Conservation (phyloP, 1,284 basidiomycete species). For the Moesziomyces sp. region DNA sequence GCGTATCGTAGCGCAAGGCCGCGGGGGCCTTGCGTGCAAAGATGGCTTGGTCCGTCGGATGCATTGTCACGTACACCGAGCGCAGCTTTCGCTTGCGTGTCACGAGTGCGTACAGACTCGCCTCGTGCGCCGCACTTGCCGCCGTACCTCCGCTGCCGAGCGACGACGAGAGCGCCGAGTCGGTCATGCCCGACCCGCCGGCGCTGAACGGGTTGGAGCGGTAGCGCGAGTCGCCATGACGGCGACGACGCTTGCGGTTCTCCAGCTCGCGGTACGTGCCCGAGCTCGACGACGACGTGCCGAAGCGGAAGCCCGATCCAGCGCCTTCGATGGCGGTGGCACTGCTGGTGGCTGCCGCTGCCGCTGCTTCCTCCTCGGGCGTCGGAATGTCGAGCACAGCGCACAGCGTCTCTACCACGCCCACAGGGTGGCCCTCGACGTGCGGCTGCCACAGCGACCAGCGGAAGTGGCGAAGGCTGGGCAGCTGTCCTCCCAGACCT, state of each 20-base stretch:
- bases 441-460: slow-evolving; percentile 56
- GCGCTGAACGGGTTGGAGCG: slow-evolving; percentile 39
- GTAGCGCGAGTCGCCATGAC: slow-evolving; percentile 35
- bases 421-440: slow-evolving; percentile 48
- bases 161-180: slow-evolving; percentile 32
- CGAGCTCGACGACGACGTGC: slow-evolving; percentile 33
- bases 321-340: slow-evolving; percentile 21
- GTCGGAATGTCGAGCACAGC: slow-evolving; percentile 48
- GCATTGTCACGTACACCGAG: slow-evolving; percentile 45
- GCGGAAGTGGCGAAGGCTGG: slow-evolving; percentile 46
- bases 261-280: slow-evolving; percentile 43
- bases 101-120: slow-evolving; percentile 39
- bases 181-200: slow-evolving; percentile 27
- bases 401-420: slow-evolving; percentile 48
- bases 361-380: slow-evolving; percentile 38
- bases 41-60: slow-evolving; percentile 47
- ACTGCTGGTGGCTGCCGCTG: slow-evolving; percentile 24
- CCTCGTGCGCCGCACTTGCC: slow-evolving; percentile 29
- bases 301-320: slow-evolving; percentile 34
- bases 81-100: slow-evolving; percentile 47
- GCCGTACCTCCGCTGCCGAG: slow-evolving; percentile 19
- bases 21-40: slow-evolving; percentile 46
- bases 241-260: slow-evolving; percentile 33
- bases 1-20: slow-evolving; percentile 31
- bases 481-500: slow-evolving; percentile 47